Base-by-base conservation (phyloP, 2,329 filamentous ascomycete genomes). In the Botrytis elliptica region DNA sequence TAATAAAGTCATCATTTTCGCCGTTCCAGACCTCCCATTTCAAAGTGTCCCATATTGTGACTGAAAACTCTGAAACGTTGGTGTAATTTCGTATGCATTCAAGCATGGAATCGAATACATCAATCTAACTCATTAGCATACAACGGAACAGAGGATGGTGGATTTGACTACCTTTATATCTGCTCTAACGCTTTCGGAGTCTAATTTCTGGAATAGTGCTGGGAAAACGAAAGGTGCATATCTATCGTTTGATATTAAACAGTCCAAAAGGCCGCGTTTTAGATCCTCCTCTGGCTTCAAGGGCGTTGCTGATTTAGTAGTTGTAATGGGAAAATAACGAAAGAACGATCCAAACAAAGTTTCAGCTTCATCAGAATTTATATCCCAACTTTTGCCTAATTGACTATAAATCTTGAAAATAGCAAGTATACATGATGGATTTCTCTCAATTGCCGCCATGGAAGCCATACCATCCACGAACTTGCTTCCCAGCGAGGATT, bases 21-120 rank as follows among this genome's bases (percentile, higher is more conserved):
- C 79, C 78, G 62, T 81, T 81, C 77, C 79, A 79, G 12, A 82
- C 73, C 63, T 82, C 80, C 67, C 79, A 81, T 71, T 82, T 82
- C 25, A 82, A 59, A 3, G 76, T 73, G 70, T 80, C 77, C 80
- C 80, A 82, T 33, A 82, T 74, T 64, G 79, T 79, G 7, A 66
- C 40, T 25, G 76, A 76, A 65, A 79, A 81, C 8, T 65, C 71
- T 8, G 62, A 65, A 16, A 77, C 49, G 29, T 65, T 55, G n/a
- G 75, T 75, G 63, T 80, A 81, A 29, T 59, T 69, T 14, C 52
- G 55, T 18, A 78, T 72, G 68, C 78, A 78, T 36, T 70, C 63
- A 42, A 74, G 69, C 40, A 78, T 74, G n/a, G 78, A 77, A 20
- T 72, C 44, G 18, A 80, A 75, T 18, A 80, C 75, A 69, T 80